Evolutionary conservation across 2,329 filamentous ascomycete species (phyloP).

Genomic region (Chaetomium sp.): DNA sequence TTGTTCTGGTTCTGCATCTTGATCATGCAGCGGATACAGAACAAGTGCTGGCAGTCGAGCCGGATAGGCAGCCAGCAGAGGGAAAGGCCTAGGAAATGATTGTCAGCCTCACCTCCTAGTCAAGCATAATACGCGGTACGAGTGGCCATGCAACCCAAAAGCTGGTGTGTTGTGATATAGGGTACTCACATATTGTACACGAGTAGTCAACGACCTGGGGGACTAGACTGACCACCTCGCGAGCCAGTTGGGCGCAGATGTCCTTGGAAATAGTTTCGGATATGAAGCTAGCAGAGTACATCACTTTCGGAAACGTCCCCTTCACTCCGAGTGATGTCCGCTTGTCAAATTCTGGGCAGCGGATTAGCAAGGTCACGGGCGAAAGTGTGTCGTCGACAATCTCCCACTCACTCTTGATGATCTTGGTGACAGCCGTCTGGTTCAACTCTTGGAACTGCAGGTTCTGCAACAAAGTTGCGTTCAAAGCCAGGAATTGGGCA

Average conservation of each 20-base stretch:
- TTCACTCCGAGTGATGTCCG: conserved; percentile 73
- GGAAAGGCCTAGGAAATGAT: conserved; percentile 54
- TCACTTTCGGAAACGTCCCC: conserved; percentile 60
- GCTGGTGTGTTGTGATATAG: background rate
- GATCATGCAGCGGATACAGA: conserved; percentile 82
- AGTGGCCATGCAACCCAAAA: background rate
- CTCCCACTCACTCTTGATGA: conserved; percentile 71
- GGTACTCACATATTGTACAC: conserved; percentile 34
- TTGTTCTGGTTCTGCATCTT: conserved; percentile 73
- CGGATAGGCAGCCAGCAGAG: conserved; percentile 83
- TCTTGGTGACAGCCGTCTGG: conserved; percentile 74
- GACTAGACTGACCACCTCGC: conserved; percentile 70
- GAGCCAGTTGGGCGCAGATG: conserved; percentile 73
- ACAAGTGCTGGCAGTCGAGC: conserved; percentile 73
- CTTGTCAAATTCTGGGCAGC: conserved; percentile 75
- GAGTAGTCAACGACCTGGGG: conserved; percentile 80
- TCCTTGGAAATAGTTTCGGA: conserved; percentile 71
- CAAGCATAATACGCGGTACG: background rate
- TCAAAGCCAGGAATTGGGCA: conserved; percentile 70
- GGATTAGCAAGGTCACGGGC: background rate
- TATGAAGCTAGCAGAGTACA: conserved; percentile 63
- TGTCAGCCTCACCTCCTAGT: background rate
- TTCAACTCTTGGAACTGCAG: conserved; percentile 87
- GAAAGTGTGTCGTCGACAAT: no score
- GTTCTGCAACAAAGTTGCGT: conserved; percentile 74